Evolutionary conservation across 2,329 filamentous ascomycete species (phyloP), one percentile per base, ranked within the genome.

Genomic region (Apiospora arundinis): DNA sequence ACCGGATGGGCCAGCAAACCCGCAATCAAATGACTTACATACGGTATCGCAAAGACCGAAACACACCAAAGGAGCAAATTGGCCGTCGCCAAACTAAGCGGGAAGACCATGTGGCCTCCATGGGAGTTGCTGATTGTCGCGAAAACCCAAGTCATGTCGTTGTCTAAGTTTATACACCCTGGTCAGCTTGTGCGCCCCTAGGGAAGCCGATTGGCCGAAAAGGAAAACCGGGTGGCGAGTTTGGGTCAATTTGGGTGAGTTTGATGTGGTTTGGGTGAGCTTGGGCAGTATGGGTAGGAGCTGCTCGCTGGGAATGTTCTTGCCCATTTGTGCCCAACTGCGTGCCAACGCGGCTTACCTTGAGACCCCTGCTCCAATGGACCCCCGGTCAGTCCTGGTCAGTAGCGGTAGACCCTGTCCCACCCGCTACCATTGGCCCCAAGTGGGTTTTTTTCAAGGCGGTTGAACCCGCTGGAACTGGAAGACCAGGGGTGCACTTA

Each of bases 21-120:
- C 56, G 56, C 56, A 63, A 37, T 37, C 56, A 63, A 60, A 60
- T 63, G 56, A 63, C 56, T 63, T 63, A 40, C 52, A 60, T 63
- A 40, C 56, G 28, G 56, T 40, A 32, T 21, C 7, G 16, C 37
- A 28, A 28, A 52, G 25, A 9, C 49, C 48, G n/a, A 49, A 49
- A 49, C n/a, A 9, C 5, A 37, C 28, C 52, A 37, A 60, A 60
- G 9, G 21, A n/a, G 18, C 4, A 40, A 40, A 40, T n/a, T 12
- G 32, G 37, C 56, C 28, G 32, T 32, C 28, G 21, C 1, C 32
- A 60, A 60, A 28, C 23, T 28, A 14, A 23, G 16, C 18, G 52
- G 32, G 28, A 56, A 63, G 32, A 40, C 56, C 32, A 63, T 63
- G 56, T 63, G 56, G 32, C 32, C 28, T n/a, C 32, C 56, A 63